A percentile compares a stretch with the other conserved stretches of the same genome.
Evolutionary conservation across 2,329 filamentous ascomycete genomes (phyloP).

Genomic region (Didymella keratinophila): DNA sequence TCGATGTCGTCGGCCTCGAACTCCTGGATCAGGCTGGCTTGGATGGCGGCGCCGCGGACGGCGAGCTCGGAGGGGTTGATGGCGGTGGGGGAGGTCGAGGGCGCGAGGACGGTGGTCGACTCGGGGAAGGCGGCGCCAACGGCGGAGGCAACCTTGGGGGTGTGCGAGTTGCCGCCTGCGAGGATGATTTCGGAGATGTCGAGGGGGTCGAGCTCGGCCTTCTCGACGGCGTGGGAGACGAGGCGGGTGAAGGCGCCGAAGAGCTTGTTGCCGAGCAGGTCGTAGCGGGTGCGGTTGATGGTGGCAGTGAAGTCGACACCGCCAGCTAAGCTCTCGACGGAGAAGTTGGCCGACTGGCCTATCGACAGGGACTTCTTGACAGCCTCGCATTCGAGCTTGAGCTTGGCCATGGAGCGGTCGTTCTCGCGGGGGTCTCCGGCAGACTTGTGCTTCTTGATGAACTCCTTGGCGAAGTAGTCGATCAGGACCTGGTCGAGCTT

Average conservation of each 20-base stretch:
- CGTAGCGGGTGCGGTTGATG: constrained; percentile 92
- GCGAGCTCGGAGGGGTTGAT: constrained; percentile 94
- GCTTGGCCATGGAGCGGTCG: constrained; percentile 83
- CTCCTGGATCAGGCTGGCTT: constrained; percentile 92
- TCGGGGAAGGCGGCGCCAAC: constrained; percentile 81
- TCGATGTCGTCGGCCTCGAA: constrained; percentile 94
- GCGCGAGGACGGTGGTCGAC: constrained; percentile 79
- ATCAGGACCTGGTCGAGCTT: constrained; percentile 90
- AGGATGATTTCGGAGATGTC: constrained; percentile 96
- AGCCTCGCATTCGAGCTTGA: constrained; percentile 88
- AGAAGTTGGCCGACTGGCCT: constrained; percentile 87
- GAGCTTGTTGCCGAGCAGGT: constrained; percentile 84
- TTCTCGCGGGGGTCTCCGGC: constrained; percentile 78
- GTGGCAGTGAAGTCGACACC: constrained; percentile 91
- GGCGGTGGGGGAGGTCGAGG: constrained; percentile 76
- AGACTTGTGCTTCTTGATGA: constrained; percentile 92
- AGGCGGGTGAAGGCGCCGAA: constrained; percentile 88
- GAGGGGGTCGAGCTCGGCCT: constrained; percentile 89
- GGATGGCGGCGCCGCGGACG: constrained; percentile 90
- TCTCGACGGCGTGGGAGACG: constrained; percentile 84
- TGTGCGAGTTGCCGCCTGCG: constrained; percentile 90
- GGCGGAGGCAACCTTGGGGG: constrained; percentile 87
- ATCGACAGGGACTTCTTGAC: constrained; percentile 92
- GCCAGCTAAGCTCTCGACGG: constrained; percentile 87
- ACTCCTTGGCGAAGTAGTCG: constrained; percentile 98